Base-by-base conservation (phyloP, 2,329 filamentous ascomycete genomes). In the Allantophomopsis lycopodina region DNA sequence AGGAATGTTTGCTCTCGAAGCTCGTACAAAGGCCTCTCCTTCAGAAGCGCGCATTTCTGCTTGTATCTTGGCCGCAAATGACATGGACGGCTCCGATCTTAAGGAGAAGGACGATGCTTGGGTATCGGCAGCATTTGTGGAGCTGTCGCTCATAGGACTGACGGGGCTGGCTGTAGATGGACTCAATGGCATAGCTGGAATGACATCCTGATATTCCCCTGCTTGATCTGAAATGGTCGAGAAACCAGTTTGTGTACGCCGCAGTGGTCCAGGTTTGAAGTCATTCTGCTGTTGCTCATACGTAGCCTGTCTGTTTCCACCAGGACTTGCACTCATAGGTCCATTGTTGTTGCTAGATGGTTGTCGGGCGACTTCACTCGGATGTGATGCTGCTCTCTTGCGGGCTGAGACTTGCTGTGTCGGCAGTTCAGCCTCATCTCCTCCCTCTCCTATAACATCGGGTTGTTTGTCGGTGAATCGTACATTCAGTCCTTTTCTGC, bases 391-490 rank as follows among this genome's bases (percentile, higher is more conserved):
- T 23, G 52, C 42, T 38, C 48, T 48, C 48, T 57, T 65, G 57
- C 71, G 79, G 54, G 65, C 69, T 5, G 76, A 78, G 40, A 94
- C 79, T 54, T 91, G 82, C 15, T 76, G 65, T 2, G 78, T 73
- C 2, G 83, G 83, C 7, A 71, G 63, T 40, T 83, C 77, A 40
- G 82, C 80, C 57, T 94, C 87, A 53, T 95, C 89, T 28, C 89
- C 89, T 42, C 89, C 89, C 58, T 89, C 80, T 36, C 89, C 89
- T 53, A 96, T 95, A 45, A 94, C 61, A 36, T 86, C 81, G 6
- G 88, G 87, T 40, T 71, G 67, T 8, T 69, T 71, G 48, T 83
- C 76, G 39, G 71, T 72, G 52, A 95, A 95, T 41, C 69, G 74
- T 30, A 95, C 88, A 4, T 65, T 65, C 44, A 91, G 64, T 8